Base-by-base conservation (phyloP, 176 grass and related monocot genomes). In the Saccharum officinarum region DNA sequence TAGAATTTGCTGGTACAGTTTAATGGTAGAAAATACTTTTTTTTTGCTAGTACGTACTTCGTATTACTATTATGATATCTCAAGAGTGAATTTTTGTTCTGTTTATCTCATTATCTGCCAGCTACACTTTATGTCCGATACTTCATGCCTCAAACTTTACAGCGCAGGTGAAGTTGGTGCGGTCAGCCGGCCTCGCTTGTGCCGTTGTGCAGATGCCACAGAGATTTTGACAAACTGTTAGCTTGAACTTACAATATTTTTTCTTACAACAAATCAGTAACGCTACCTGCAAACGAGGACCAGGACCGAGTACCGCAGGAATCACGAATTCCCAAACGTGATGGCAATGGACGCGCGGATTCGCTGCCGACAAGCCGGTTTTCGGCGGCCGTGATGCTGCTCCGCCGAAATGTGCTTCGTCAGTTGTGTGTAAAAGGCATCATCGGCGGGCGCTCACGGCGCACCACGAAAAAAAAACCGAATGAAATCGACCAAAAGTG, bases 351-450 rank as follows among this genome's bases (percentile, higher is more conserved):
- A 76, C 42, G 66, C 13, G 3, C 13, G 74, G 73, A 82, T 66
- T 71, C 52, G 78, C 23, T 83, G 88, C 88, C 74, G 88, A 90
- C 84, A 49, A 26, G 88, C 88, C 80, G 73, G 40, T 83, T 87
- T 83, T 66, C 55, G n/a, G 50, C 41, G 10, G 44, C 82, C 44
- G 37, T 25, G 60, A 10, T 17, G 18, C 69, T 33, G 38, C 59
- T 14, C 70, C 8, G 52, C 71, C 34, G 71, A 47, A 76, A 15
- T 81, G 22, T 31, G 31, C 62, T 41, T 66, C 42, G n/a, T 50
- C 33, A 52, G 60, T 16, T 28, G 40, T 23, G 73, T 82, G 74
- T 65, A 54, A 67, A 86, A 86, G 55, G 80, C 57, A 83, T 74
- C 80, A 49, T 3, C 78, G 22, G 5, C 15, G 50, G 20, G 20